phyloP scores from a whole-genome alignment of 768 basidiomycete genomes.

The Heimioporus sp. region DNA sequence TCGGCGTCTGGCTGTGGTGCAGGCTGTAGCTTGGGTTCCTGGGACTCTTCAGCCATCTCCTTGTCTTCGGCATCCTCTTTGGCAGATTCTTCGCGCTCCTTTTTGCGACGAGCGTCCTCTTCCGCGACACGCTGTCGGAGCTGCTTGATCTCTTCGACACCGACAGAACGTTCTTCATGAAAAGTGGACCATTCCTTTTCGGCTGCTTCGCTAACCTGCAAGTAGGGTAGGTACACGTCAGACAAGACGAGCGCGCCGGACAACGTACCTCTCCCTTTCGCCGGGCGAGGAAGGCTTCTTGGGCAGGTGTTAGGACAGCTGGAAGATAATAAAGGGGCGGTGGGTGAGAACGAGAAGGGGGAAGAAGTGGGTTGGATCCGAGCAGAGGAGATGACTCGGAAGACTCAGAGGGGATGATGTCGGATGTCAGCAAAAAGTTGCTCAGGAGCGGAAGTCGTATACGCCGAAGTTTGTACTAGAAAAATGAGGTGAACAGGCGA shows the following conservation, averaged over 20 bases:
- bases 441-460: slow-evolving; percentile 69
- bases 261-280: slow-evolving; percentile 61
- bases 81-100: slow-evolving; percentile 37
- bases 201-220: slow-evolving; percentile 56
- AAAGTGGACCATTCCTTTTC: slow-evolving; percentile 72
- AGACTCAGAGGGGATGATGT: slow-evolving; percentile 45
- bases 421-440: slow-evolving; percentile 75
- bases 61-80: slow-evolving; percentile 33
- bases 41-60: slow-evolving; percentile 31
- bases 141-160: slow-evolving; percentile 59
- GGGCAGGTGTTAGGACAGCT: slow-evolving; percentile 60
- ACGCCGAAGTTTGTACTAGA: slow-evolving; percentile 72
- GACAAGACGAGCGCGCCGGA: not conserved
- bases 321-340: slow-evolving; percentile 80
- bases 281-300: slow-evolving; percentile 62
- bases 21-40: slow-evolving; percentile 17
- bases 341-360: slow-evolving; percentile 62
- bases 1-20: slow-evolving; percentile 25
- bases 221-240: slow-evolving; percentile 3
- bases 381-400: slow-evolving; percentile 31
- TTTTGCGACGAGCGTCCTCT: slow-evolving; percentile 52
- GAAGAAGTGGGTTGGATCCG: slow-evolving; percentile 38
- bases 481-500: not conserved
- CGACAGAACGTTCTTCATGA: slow-evolving; percentile 53
- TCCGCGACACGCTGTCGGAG: slow-evolving; percentile 66